Percentiles rank a stretch among this genome's conserved stretches.
phyloP scores from a whole-genome alignment of 495 filamentous ascomycete genomes.

The Tuber umbilicatum region DNA sequence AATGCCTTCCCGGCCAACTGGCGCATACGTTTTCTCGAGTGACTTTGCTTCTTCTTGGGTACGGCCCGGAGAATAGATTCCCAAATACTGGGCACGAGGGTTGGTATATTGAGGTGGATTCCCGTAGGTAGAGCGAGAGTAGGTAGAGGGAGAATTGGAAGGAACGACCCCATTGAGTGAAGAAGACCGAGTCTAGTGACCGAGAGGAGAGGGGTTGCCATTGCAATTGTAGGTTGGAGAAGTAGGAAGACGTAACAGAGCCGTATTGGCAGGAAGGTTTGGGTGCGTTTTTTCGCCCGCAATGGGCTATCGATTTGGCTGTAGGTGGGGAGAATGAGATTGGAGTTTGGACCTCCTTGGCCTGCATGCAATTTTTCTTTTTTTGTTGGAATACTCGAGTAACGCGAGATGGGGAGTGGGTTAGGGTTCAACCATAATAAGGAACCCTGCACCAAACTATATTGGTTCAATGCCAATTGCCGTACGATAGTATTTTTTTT shows the following conservation, averaged over 20 bases:
- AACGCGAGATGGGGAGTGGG: background rate
- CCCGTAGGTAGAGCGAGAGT: constrained; percentile 50
- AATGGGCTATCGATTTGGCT: background rate
- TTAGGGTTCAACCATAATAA: constrained; percentile 22
- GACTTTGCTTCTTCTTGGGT: constrained; percentile 97
- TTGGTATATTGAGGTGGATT: constrained; percentile 54
- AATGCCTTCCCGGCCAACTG: constrained; percentile 91
- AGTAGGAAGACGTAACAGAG: constrained; percentile 44
- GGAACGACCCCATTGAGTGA: constrained; percentile 42
- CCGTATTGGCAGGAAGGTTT: background rate
- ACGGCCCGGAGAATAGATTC: constrained; percentile 86
- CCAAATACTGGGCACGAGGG: constrained; percentile 70
- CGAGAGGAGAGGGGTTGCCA: constrained; percentile 45
- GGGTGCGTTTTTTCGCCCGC: background rate
- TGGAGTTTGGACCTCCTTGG: background rate
- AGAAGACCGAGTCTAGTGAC: constrained; percentile 38
- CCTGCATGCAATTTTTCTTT: background rate
- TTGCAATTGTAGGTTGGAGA: constrained; percentile 43
- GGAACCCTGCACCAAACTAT: background rate
- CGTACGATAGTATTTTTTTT: constrained; percentile 4
- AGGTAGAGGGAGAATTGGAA: constrained; percentile 48
- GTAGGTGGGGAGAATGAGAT: background rate
- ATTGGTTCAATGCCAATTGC: background rate
- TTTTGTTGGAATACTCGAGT: background rate
- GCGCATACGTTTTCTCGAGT: constrained; percentile 88